Base-by-base conservation (phyloP, 208 protist genomes). In the Trypanosoma grayi region DNA sequence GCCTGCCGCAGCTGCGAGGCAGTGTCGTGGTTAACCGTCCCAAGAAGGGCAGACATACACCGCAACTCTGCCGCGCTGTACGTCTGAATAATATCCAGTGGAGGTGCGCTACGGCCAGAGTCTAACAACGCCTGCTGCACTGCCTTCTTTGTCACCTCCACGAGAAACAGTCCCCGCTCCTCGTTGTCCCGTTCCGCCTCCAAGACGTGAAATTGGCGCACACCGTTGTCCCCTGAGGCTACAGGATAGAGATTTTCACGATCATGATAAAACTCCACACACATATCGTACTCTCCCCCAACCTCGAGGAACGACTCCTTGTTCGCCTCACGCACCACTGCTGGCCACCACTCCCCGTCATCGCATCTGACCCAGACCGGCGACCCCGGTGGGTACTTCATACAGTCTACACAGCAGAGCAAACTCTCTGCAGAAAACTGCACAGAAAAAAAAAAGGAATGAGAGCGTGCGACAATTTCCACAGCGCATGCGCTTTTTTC, bases 291-390 rank as follows among this genome's bases (percentile, higher is more conserved):
- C 18, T 75, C 83, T 11, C 22, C 20, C 1, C 50, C 62, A 24
- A 59, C 18, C 22, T 28, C 25, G 11, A 34, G 48, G 27, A 71
- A 40, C 27, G 37, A 40, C 4, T 64, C 50, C 11, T 33, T 52
- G 41, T 60, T 57, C 11, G 45, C 44, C 25, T 60, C 60, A 18
- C 54, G 54, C 33, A 85, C 68, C 50, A 57, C 77, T 13, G 77
- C 88, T 0, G 88, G 88, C 85, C 88, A 95, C 85, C 88, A 95
- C 44, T 77, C 59, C 4, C 79, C 79, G 56, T 95, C 85, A 37
- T 91, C 85, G 57, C 87, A 94, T 30, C 73, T 78, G 3, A 94
- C 74, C 85, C 84, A 94, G 24, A 94, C 61, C 39, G 66, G 77
- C 22, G 82, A 77, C 2, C 76, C 73, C 5, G 72, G 33, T 4